Evolutionary conservation across 768 basidiomycete genomes (phyloP).

Genomic region (Pleurotus pulmonarius): DNA sequence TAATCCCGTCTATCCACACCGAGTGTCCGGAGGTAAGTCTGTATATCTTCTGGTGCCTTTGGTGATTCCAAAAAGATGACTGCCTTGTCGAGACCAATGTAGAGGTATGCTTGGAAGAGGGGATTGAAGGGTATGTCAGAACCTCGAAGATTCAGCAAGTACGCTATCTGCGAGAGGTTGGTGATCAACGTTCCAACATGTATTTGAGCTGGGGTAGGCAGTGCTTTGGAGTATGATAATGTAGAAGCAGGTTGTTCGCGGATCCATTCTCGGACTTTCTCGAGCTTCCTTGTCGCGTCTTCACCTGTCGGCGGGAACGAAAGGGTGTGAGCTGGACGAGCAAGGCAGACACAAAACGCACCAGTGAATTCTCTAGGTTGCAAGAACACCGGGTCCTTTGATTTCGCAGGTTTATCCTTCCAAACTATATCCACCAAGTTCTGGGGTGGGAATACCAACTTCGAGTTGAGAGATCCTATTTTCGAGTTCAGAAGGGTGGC

Average conservation of each 20-base stretch:
- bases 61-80: constrained; percentile 73
- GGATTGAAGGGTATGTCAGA: constrained; percentile 91
- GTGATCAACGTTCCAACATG: constrained; percentile 68
- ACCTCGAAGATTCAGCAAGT: constrained; percentile 85
- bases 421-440: constrained; percentile 84
- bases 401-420: constrained; percentile 71
- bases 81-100: constrained; percentile 56
- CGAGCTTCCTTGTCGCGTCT: constrained; percentile 69
- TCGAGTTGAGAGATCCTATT: constrained; percentile 50
- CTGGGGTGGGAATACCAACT: constrained; percentile 75
- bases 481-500: constrained; percentile 57
- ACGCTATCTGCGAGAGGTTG: constrained; percentile 75
- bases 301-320: constrained; percentile 33
- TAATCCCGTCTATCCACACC: constrained; percentile 63
- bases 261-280: constrained; percentile 69
- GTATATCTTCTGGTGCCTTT: constrained; percentile 60
- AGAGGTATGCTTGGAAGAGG: constrained; percentile 85
- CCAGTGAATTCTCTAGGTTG: constrained; percentile 74
- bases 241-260: constrained; percentile 50
- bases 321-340: neutral
- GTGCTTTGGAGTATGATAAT: constrained; percentile 58
- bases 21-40: constrained; percentile 52
- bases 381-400: constrained; percentile 58
- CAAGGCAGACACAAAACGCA: constrained; percentile 15
- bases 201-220: constrained; percentile 57